Evolutionary conservation across 1,139 yeast genomes (phyloP), one percentile per base, ranked within the genome.

Genomic region (Taiozyma onychis): DNA sequence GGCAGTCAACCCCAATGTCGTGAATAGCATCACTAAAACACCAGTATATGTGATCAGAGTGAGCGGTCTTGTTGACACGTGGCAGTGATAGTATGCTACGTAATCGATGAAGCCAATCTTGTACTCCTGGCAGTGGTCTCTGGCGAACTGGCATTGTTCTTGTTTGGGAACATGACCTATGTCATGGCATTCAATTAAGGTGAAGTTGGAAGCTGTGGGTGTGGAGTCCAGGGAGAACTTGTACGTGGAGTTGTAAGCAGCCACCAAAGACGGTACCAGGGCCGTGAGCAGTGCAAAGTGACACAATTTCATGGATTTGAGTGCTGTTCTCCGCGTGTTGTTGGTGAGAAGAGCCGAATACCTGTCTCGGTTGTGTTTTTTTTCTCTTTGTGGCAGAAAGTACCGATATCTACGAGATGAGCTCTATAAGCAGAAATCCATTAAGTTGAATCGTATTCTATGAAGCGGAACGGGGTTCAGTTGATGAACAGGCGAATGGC

Each of bases 1-100:
- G 0, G 96, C 93, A 0, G 93, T 81, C 27, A 81, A 69, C 0
- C 95, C 95, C 50, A 89, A 72, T 0, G 81, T 72, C 44, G 81
- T 69, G 63, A 88, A 87, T 22, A 81, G 66, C 2, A 74, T 50
- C 2, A 72, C 50, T 28, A 81, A 54, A 0, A 65, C 18, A 0
- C 55, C 28, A 0, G 62, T 39, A 14, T 61, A 48, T 1, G 65
- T 59, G 1, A 66, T 42, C 6, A 60, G 49, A 2, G 60, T 55
- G 44, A 57, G 53, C 5, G 62, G 64, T 53, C 65, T 51, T 13
- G 53, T 37, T 22, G 50, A 21, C 22, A 43, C 35, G 34, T 63
- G 54, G 52, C 81, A 76, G 53, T 75, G 77, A 61, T 75, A 77
- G 11, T 69, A 42, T 8, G 62, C 50, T 41, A 77, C 67, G 55